phyloP scores from a whole-genome alignment of 2,329 filamentous ascomycete genomes.

The Fusarium anthophilum region DNA sequence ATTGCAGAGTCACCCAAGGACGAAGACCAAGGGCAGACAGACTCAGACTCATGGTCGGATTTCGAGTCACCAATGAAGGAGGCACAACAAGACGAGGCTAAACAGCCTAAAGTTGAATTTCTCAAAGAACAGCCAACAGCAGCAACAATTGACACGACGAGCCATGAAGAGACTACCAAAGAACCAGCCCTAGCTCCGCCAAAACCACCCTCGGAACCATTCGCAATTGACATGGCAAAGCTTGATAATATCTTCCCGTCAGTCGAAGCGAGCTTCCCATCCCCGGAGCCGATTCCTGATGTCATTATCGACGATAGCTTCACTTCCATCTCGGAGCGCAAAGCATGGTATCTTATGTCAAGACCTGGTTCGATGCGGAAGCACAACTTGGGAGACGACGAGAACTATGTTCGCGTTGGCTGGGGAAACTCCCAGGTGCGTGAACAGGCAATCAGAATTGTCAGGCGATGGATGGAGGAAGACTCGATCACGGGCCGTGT shows the following conservation, averaged over 20 bases:
- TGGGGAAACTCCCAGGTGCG: conserved; percentile 67
- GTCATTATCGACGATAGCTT: conserved; percentile 63
- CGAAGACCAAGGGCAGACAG: not conserved
- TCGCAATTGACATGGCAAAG: conserved; percentile 47
- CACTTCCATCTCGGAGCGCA: conserved; percentile 64
- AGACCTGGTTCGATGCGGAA: conserved; percentile 67
- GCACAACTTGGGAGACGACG: conserved; percentile 65
- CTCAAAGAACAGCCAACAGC: not conserved
- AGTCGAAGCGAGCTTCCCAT: conserved; percentile 34
- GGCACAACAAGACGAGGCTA: not conserved
- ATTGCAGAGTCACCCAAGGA: not conserved
- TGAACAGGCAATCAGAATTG: conserved; percentile 64
- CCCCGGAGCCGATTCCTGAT: conserved; percentile 54
- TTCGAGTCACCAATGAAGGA: conserved; percentile 30
- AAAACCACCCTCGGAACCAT: conserved; percentile 30
- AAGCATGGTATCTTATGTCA: conserved; percentile 72
- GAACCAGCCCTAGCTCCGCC: not conserved
- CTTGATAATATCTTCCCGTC: conserved; percentile 48
- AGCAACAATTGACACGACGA: not conserved
- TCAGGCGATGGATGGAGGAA: conserved; percentile 73
- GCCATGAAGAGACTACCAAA: not conserved
- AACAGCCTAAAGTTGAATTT: not conserved
- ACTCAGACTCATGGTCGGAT: conserved; percentile 33
- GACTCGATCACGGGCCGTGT: conserved; percentile 66
- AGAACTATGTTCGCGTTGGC: conserved; percentile 66